These are phyloP conservation scores for Talaromyces sp. DNA, from an alignment of 2,329 filamentous ascomycete genomes.

Conservation along the genomic window DNA sequence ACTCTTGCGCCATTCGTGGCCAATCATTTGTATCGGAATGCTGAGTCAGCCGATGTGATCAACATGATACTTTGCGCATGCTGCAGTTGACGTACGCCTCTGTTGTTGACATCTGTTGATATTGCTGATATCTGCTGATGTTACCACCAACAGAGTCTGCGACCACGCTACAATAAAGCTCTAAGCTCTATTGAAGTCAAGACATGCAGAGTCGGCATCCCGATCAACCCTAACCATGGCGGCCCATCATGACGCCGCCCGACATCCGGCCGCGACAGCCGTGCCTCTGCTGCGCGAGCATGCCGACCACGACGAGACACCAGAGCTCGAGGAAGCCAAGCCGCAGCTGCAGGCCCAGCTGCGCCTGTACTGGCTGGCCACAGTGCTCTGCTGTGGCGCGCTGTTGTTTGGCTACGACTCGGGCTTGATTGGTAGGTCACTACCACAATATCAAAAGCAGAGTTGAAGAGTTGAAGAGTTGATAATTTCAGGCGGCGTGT, in stretches of 20 bases:
- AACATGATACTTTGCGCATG: too few species aligned
- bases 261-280: neutral
- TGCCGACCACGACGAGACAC: neutral
- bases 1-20: neutral
- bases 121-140: neutral
- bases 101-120: too few species aligned
- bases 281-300: slow-evolving; percentile 1
- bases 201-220: neutral
- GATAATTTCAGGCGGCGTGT: slow-evolving; percentile 35
- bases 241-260: neutral
- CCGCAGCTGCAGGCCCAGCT: slow-evolving; percentile 31
- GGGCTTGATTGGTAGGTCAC: slow-evolving; percentile 35
- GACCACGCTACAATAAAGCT: too few species aligned
- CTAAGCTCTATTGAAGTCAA: neutral
- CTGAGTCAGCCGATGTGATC: neutral
- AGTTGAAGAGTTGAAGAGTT: neutral
- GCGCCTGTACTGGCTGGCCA: slow-evolving; percentile 49
- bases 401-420: slow-evolving; percentile 42
- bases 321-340: neutral
- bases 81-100: too few species aligned
- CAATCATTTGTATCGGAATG: neutral
- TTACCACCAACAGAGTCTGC: neutral
- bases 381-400: slow-evolving; percentile 49
- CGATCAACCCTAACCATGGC: neutral
- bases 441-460: neutral